These are phyloP conservation scores for Botryotinia narcissicola DNA, from an alignment of 2,329 filamentous ascomycete species.

Conservation along the genomic window DNA sequence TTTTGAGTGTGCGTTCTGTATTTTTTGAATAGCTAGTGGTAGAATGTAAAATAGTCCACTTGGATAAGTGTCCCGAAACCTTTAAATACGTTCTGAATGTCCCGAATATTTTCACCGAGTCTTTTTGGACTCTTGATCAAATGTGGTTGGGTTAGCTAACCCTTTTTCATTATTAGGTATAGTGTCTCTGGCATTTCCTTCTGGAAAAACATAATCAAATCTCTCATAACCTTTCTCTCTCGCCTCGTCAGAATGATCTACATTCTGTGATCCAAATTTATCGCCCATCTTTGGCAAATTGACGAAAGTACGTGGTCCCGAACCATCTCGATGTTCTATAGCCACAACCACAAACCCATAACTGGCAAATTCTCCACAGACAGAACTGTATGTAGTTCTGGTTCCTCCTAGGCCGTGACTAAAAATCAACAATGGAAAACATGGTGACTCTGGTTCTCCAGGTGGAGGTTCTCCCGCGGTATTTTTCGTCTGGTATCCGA, in stretches of 20 bases:
- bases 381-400: constrained; percentile 58
- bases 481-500: constrained; percentile 43
- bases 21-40: background rate
- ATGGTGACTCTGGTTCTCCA: constrained; percentile 43
- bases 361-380: constrained; percentile 65
- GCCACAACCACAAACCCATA: constrained; percentile 65
- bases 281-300: constrained; percentile 50
- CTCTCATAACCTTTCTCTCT: constrained; percentile 45
- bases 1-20: background rate
- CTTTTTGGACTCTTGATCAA: too few species aligned
- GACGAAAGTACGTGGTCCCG: constrained; percentile 58
- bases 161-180: constrained; percentile 56
- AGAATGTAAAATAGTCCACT: background rate
- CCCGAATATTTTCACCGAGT: background rate
- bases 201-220: constrained; percentile 63
- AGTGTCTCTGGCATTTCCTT: constrained; percentile 51
- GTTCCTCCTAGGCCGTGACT: constrained; percentile 65
- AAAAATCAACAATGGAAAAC: constrained; percentile 63
- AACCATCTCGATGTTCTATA: constrained; percentile 64
- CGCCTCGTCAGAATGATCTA: constrained; percentile 40
- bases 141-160: background rate
- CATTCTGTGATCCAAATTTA: constrained; percentile 37
- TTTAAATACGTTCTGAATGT: background rate
- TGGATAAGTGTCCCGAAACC: background rate
- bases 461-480: constrained; percentile 42